Base-by-base conservation (phyloP, 2,329 filamentous ascomycete species). In the Exserohilum rostratum region DNA sequence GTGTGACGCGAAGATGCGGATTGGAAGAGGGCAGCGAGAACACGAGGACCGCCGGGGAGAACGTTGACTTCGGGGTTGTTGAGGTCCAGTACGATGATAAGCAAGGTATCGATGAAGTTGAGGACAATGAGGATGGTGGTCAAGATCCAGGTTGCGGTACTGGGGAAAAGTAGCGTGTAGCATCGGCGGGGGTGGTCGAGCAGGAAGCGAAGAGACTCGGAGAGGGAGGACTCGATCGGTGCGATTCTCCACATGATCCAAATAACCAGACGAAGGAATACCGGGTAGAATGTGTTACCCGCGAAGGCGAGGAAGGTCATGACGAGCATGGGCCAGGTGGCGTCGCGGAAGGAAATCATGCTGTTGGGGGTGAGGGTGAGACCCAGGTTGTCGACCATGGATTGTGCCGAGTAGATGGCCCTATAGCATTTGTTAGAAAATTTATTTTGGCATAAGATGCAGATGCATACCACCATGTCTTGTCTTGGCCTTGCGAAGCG, bases 131-230 rank as follows among this genome's bases (percentile, higher is more conserved):
- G 80, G 20, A 97, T 89, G 75, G 85, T 89, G 69, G 98, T 96
- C 0, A 99, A 82, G 91, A 92, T 96, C 95, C 95, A 98, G 1
- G 91, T 98, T 2, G 93, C 91, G 48, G 86, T 87, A 0, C 90
- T 87, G 0, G 95, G 95, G 65, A 99, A 99, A 0, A 99, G 80
- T 6, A 99, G 80, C 0, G 95, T 99, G 71, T 98, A 99, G 76
- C 95, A 99, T 48, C 95, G 90, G 69, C 95, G 89, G 0, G 95
- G 95, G 65, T 99, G 95, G 68, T 98, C 93, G 1, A 99, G 84
- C 17, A 99, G 79, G 68, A 99, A 99, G 33, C 86, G 85, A 6
- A 97, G 78, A 71, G 97, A 93, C 73, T 98, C 93, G 86, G 90
- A 96, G 1, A 96, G 73, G 1, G 89, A 87, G 18, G 87, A 90